A percentile compares a stretch with the other conserved stretches of the same genome.
Conservation (phyloP, 73 alveolate species). For the Tetrahymena borealis region DNA sequence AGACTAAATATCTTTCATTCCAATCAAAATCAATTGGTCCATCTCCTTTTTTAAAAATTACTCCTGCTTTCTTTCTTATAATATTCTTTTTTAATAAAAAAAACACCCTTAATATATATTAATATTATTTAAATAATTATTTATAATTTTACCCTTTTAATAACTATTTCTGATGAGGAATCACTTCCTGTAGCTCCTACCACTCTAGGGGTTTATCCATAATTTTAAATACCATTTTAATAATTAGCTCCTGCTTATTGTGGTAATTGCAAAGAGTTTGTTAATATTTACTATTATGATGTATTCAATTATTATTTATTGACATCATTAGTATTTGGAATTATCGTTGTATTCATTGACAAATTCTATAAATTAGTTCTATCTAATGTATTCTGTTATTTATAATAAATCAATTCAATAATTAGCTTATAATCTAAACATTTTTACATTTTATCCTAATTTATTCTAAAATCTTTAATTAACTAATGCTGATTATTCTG, state of each 20-base stretch:
- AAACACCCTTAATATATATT: background rate
- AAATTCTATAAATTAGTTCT: background rate
- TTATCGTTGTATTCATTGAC: background rate
- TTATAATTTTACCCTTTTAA: background rate
- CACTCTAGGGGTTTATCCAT: too few species aligned
- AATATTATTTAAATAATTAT: background rate
- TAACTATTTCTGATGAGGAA: background rate
- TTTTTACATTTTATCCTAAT: background rate
- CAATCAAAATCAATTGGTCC: conserved; percentile 42
- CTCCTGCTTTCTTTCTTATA: conserved; percentile 8
- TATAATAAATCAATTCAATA: background rate
- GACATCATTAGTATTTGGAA: background rate
- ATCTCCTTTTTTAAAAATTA: conserved; percentile 24
- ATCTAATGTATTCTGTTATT: background rate
- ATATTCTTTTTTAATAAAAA: background rate
- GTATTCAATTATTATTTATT: too few species aligned
- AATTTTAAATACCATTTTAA: too few species aligned
- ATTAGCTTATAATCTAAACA: background rate
- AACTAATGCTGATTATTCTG: conserved; percentile 5
- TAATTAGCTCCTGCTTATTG: too few species aligned
- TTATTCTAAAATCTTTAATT: background rate
- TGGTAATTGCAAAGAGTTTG: too few species aligned
- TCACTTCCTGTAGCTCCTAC: background rate
- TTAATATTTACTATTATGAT: background rate
- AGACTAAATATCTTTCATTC: conserved; percentile 33